phyloP scores from a whole-genome alignment of 2,329 filamentous ascomycete genomes.

The Fusarium citri region DNA sequence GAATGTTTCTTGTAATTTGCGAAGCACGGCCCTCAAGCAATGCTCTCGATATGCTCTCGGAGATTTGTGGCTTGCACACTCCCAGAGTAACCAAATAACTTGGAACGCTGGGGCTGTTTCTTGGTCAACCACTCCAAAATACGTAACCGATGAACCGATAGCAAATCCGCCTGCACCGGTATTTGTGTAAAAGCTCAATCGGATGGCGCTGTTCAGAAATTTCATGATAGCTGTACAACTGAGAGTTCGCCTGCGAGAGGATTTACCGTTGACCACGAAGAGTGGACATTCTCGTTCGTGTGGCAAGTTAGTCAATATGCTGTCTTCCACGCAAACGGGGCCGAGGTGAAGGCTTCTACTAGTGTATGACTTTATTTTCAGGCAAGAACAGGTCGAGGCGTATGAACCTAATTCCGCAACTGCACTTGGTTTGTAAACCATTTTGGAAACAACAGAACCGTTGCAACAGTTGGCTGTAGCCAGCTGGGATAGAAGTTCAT shows the following conservation, averaged over 20 bases:
- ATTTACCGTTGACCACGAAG: background rate
- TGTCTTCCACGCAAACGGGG: background rate
- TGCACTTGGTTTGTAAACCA: background rate
- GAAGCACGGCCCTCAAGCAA: background rate
- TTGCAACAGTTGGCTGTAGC: fast-evolving
- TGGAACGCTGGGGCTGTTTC: background rate
- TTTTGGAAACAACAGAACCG: background rate
- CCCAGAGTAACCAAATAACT: too few species aligned
- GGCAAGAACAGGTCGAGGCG: background rate
- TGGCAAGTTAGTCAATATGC: fast-evolving
- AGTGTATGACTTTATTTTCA: fast-evolving
- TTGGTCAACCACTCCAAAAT: background rate
- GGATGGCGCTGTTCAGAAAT: background rate
- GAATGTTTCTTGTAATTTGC: background rate
- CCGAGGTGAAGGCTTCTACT: background rate
- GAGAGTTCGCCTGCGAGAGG: fast-evolving
- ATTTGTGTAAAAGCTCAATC: background rate
- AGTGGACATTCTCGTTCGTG: background rate
- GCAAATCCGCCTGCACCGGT: background rate
- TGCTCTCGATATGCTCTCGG: too few species aligned
- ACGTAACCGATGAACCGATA: background rate
- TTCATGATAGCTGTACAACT: background rate
- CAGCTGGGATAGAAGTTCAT: background rate
- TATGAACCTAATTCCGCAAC: background rate
- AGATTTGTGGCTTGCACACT: too few species aligned